Conservation (phyloP, 2,329 filamentous ascomycete species). For the Fusarium verrucosum region DNA sequence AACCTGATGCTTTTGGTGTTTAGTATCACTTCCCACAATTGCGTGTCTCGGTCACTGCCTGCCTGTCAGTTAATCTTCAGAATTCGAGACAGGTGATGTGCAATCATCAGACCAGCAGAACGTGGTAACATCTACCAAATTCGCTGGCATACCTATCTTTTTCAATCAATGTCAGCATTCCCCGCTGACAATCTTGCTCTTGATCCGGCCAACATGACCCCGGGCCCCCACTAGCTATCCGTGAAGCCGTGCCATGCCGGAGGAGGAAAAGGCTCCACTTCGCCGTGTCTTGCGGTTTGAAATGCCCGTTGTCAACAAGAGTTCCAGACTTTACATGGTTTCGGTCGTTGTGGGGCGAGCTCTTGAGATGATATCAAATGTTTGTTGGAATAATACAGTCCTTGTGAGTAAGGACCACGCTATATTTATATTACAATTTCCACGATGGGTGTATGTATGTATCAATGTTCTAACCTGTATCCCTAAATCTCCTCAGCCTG, state of each 20-base stretch:
- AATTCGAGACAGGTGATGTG: no score
- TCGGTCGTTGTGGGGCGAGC: neutral
- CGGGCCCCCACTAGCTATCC: constrained; percentile 3
- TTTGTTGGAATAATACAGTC: constrained; percentile 1
- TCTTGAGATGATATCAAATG: neutral
- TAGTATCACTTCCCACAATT: neutral
- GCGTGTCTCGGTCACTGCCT: constrained; percentile 35
- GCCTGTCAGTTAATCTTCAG: constrained; percentile 27
- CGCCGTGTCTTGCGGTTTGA: constrained; percentile 24
- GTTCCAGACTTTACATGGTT: neutral
- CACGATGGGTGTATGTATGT: constrained; percentile 17
- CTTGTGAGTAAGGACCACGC: constrained; percentile 1
- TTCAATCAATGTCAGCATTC: constrained; percentile 9
- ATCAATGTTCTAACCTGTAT: constrained; percentile 42
- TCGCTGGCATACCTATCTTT: neutral
- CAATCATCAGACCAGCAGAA: neutral
- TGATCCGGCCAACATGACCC: neutral
- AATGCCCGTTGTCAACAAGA: neutral
- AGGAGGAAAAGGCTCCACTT: constrained; percentile 17
- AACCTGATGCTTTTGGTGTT: neutral
- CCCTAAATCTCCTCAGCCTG: constrained; percentile 39
- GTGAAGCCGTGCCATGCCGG: constrained; percentile 17
- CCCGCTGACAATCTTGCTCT: constrained; percentile 1
- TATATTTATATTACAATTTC: constrained; percentile 38
- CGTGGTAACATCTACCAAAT: neutral